A percentile compares a stretch with the other conserved stretches of the same genome.
These are phyloP conservation scores for Ceratobasidium theobromae DNA, from an alignment of 1,284 basidiomycete species.

Conservation along the genomic window DNA sequence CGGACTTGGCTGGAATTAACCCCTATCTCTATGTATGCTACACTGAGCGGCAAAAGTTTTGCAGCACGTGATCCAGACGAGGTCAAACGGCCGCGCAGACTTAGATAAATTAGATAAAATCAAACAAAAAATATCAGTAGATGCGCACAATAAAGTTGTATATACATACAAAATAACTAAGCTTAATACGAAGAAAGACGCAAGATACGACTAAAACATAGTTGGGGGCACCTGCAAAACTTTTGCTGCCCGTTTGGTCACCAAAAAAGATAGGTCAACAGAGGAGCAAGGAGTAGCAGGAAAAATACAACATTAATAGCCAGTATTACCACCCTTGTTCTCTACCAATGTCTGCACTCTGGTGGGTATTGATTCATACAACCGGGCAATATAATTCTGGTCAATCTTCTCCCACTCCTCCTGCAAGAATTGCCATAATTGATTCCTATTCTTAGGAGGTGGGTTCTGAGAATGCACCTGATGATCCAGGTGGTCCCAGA, in stretches of 20 bases:
- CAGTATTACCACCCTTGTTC: slow-evolving; percentile 39
- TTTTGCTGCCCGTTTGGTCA: background rate
- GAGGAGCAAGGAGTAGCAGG: background rate
- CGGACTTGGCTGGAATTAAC: too few species aligned
- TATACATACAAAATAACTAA: background rate
- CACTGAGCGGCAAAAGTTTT: slow-evolving; percentile 21
- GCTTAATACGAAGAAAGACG: background rate
- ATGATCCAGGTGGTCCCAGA: slow-evolving; percentile 44
- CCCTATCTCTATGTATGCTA: too few species aligned
- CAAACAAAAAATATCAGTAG: background rate
- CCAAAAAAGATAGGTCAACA: background rate
- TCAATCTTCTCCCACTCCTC: slow-evolving; percentile 39
- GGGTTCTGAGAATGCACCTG: slow-evolving; percentile 34
- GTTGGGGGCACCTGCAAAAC: slow-evolving; percentile 8
- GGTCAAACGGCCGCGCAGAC: background rate
- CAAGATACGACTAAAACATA: background rate
- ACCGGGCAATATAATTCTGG: slow-evolving; percentile 33
- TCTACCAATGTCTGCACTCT: slow-evolving; percentile 36
- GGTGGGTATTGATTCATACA: slow-evolving; percentile 38
- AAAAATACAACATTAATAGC: slow-evolving; percentile 36
- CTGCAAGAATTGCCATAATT: slow-evolving; percentile 41
- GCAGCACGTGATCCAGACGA: background rate
- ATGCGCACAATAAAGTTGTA: background rate
- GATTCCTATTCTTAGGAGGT: slow-evolving; percentile 38
- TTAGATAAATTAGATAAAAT: background rate